Conservation (phyloP, 176 grass and related monocot genomes). For the Oropetium thomaeum region DNA sequence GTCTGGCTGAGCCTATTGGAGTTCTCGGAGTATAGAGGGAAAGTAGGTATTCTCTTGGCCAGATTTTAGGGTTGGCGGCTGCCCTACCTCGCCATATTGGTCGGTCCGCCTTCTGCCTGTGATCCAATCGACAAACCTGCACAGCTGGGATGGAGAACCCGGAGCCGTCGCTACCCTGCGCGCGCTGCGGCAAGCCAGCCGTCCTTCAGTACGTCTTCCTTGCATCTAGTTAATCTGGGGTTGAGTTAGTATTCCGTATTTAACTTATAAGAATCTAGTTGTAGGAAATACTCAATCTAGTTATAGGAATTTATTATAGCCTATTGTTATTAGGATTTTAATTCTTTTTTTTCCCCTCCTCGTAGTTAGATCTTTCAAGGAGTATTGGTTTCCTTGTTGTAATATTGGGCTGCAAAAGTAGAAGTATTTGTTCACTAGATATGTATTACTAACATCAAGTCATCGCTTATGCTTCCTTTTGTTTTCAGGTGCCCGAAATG, state of each 20-base stretch:
- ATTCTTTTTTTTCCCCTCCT: neutral
- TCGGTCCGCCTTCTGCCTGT: too few relatives aligned
- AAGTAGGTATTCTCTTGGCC: too few relatives aligned
- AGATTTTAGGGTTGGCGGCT: too few relatives aligned
- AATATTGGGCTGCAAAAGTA: neutral
- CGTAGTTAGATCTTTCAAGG: neutral
- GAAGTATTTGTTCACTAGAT: neutral
- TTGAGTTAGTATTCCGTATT: neutral
- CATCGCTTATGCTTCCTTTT: neutral
- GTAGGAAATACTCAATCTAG: too few relatives aligned
- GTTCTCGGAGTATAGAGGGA: too few relatives aligned
- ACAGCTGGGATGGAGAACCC: conserved; percentile 60
- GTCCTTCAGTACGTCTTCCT: conserved; percentile 57
- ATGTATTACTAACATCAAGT: neutral
- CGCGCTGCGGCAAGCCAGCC: conserved; percentile 86
- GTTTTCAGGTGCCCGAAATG: conserved; percentile 93
- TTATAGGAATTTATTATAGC: too few relatives aligned
- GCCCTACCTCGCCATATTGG: too few relatives aligned
- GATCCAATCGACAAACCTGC: conserved; percentile 2
- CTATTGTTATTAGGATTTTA: neutral
- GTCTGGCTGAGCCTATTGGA: too few relatives aligned
- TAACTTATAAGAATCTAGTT: neutral
- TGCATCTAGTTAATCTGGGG: neutral
- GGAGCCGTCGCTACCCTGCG: conserved; percentile 59
- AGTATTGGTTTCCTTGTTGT: neutral